These are phyloP conservation scores for Endotrypanum monterogeii DNA, from an alignment of 208 protist species.

Conservation along the genomic window DNA sequence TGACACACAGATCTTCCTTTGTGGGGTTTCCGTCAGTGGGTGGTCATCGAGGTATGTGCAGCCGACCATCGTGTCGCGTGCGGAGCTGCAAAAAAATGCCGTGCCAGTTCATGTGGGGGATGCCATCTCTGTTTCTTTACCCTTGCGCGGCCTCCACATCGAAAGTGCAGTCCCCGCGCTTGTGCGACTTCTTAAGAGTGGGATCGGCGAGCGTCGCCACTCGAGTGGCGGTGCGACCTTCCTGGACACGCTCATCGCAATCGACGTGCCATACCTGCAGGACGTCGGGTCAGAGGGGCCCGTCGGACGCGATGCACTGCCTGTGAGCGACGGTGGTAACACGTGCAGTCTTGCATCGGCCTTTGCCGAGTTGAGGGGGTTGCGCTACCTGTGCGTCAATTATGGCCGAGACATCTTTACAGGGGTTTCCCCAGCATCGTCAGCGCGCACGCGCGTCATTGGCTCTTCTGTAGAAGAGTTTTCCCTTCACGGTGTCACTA, in stretches of 20 bases:
- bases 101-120: slow-evolving; percentile 6
- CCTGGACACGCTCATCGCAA: slow-evolving; percentile 12
- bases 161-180: slow-evolving; percentile 12
- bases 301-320: background rate
- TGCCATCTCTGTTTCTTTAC: slow-evolving; percentile 17
- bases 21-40: slow-evolving; percentile 26
- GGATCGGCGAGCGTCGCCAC: background rate
- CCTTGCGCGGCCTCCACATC: slow-evolving; percentile 27
- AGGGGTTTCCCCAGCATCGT: background rate
- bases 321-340: background rate
- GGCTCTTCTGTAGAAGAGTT: slow-evolving; percentile 11
- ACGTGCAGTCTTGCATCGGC: background rate
- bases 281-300: background rate
- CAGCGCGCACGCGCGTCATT: background rate
- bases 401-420: slow-evolving; percentile 3
- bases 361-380: background rate
- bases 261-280: slow-evolving; percentile 23
- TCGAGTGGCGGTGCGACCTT: background rate
- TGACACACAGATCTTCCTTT: background rate
- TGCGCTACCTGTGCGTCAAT: slow-evolving; percentile 19
- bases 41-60: slow-evolving; percentile 21
- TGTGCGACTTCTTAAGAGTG: slow-evolving; percentile 1
- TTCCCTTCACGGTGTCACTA: slow-evolving; percentile 10
- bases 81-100: background rate
- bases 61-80: background rate